Base-by-base conservation (phyloP, 108 stramenopile genomes). In the Chaetoceros muelleri region DNA sequence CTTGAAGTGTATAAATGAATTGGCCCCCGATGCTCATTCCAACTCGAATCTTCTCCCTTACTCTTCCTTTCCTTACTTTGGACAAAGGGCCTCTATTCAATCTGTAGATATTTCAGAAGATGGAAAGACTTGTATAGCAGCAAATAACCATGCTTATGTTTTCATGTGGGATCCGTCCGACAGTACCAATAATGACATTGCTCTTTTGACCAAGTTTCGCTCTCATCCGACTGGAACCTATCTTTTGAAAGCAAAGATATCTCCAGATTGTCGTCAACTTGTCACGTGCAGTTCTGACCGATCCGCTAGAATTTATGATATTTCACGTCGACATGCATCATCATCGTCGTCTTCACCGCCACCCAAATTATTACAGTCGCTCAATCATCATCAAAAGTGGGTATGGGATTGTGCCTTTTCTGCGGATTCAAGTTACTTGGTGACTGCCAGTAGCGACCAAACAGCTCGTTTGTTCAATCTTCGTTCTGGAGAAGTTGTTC, bases 351-450 rank as follows among this genome's bases (percentile, higher is more conserved):
- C 34, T 5, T 10, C 8, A 40, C 13, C 13, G 5, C 8, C 34
- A 5, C 34, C 34, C 5, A 40, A 40, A 40, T 66, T 90, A 20
- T 71, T 78, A 28, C 80, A 83, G 25, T 79, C 83, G 2, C 65
- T 98, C 18, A 48, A 67, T 2, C 66, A 87, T 28, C 95, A 96
- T 62, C 87, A 76, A 26, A 81, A 91, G 47, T 98, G 97, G 97
- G 97, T 98, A 5, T 95, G 95, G 91, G 95, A 98, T 66, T 93
- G 95, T 17, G 95, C 78, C 18, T 99, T 97, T 73, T 89, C 85
- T 46, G 98, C 96, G 18, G 98, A 99, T 69, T 95, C 93, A 5
- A 80, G 75, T 50, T 99, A 97, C 69, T 63, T 99, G 19, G 94
- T 97, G 16, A 95, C 95, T 2, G 95, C 98, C 0, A 88, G 89